These are phyloP conservation scores for Crucibulum laeve DNA, from an alignment of 768 basidiomycete species.

Conservation along the genomic window DNA sequence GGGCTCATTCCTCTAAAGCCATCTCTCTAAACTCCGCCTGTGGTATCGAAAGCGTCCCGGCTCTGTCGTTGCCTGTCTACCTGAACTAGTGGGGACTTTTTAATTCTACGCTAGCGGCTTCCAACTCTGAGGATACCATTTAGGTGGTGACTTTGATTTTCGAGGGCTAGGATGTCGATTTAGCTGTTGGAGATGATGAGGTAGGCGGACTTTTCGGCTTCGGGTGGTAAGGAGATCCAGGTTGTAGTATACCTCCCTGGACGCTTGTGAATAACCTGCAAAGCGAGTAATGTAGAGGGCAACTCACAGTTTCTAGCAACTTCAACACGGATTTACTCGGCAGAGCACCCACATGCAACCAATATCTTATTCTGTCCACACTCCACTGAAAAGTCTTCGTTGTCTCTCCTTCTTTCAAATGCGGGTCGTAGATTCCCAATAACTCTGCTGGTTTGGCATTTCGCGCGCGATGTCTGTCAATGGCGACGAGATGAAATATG, in stretches of 20 bases:
- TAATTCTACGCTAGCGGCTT: too few relatives aligned
- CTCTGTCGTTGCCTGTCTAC: too few relatives aligned
- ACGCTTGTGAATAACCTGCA: not conserved
- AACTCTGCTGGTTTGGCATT: constrained; percentile 86
- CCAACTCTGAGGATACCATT: too few relatives aligned
- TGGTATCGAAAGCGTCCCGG: not conserved
- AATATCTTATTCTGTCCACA: constrained; percentile 83
- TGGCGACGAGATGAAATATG: constrained; percentile 83
- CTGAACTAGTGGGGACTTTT: too few relatives aligned
- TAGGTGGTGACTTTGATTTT: too few relatives aligned
- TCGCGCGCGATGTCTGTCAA: constrained; percentile 64
- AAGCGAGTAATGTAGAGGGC: constrained; percentile 1
- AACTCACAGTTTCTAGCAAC: constrained; percentile 74
- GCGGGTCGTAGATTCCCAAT: constrained; percentile 82
- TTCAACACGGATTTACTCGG: constrained; percentile 77
- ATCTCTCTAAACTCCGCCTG: too few relatives aligned
- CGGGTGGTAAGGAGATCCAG: constrained; percentile 52
- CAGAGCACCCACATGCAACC: constrained; percentile 81
- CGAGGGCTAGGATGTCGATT: constrained; percentile 1
- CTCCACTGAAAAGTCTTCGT: constrained; percentile 88
- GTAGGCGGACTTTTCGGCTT: constrained; percentile 19
- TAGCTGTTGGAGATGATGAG: constrained; percentile 13
- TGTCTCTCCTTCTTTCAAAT: constrained; percentile 38
- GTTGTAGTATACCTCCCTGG: constrained; percentile 60
- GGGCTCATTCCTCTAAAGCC: too few relatives aligned